Conservation (phyloP, 2,329 filamentous ascomycete species). For the Colletotrichum eremochloae region DNA sequence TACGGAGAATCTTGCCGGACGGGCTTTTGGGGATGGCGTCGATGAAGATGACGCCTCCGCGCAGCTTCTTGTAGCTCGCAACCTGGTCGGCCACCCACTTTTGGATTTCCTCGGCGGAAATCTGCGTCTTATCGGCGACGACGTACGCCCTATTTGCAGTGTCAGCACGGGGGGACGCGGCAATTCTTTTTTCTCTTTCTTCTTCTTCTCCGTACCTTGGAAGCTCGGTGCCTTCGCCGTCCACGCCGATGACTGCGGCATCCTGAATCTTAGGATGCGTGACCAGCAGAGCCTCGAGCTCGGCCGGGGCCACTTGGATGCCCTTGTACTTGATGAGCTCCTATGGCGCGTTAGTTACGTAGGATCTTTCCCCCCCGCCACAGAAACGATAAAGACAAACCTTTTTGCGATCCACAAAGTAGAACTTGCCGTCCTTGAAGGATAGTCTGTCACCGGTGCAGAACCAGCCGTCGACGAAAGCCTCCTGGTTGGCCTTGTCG, state of each 20-base stretch:
- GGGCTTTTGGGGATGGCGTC: conserved; percentile 80
- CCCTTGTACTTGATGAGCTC: conserved; percentile 73
- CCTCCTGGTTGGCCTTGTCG: conserved; percentile 71
- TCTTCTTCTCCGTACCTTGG: conserved; percentile 59
- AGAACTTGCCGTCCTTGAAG: conserved; percentile 77
- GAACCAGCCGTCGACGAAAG: conserved; percentile 75
- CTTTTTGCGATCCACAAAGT: conserved; percentile 85
- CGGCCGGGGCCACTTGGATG: conserved; percentile 75
- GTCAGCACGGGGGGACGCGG: neutral
- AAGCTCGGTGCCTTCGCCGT: conserved; percentile 59
- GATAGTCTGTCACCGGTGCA: conserved; percentile 84
- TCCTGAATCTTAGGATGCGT: conserved; percentile 62
- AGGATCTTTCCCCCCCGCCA: neutral
- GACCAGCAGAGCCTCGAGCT: conserved; percentile 66
- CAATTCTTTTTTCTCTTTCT: neutral
- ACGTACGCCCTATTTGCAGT: conserved; percentile 49
- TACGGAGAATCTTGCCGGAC: conserved; percentile 62
- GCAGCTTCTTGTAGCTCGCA: conserved; percentile 75
- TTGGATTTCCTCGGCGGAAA: conserved; percentile 48
- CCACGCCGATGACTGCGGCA: conserved; percentile 72
- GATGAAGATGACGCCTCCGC: conserved; percentile 78
- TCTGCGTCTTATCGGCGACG: conserved; percentile 49
- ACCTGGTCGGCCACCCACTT: conserved; percentile 45
- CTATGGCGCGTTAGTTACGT: conserved; percentile 52
- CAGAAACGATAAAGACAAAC: conserved; percentile 46